A percentile compares a stretch with the other conserved stretches of the same genome.
Evolutionary conservation across 306 rosid species (phyloP).

Genomic region (Prunus salicina): DNA sequence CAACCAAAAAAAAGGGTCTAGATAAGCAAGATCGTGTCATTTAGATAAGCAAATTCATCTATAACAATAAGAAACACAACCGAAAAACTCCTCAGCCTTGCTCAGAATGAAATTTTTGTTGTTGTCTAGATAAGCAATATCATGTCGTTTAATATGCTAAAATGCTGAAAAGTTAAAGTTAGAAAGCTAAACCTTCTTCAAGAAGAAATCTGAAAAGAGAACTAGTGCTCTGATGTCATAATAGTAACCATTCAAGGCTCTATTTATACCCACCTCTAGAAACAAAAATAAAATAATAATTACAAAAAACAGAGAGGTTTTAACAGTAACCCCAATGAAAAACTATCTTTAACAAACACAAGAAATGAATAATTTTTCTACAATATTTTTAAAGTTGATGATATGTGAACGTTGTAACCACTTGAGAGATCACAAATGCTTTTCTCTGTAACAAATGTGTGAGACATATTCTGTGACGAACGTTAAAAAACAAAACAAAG

Average conservation of each 20-base stretch:
- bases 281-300: no score
- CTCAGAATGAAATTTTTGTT: no score
- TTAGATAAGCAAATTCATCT: not conserved
- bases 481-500: not conserved
- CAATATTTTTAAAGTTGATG: no score
- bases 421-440: not conserved
- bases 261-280: no score
- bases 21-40: not conserved
- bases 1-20: not conserved
- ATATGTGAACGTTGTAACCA: not conserved
- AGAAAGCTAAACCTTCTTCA: not conserved
- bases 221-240: no score
- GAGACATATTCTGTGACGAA: not conserved
- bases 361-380: no score
- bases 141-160: not conserved
- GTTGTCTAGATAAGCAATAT: not conserved
- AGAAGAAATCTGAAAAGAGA: not conserved
- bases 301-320: no score
- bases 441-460: not conserved
- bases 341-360: no score
- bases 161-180: not conserved
- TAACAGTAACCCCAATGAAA: no score
- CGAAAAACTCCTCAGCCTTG: not conserved
- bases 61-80: not conserved
- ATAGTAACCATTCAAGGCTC: no score